Evolutionary conservation across 140 eudicot species (phyloP), one percentile per base, ranked within the genome.

Genomic region (Flaveria floridana): DNA sequence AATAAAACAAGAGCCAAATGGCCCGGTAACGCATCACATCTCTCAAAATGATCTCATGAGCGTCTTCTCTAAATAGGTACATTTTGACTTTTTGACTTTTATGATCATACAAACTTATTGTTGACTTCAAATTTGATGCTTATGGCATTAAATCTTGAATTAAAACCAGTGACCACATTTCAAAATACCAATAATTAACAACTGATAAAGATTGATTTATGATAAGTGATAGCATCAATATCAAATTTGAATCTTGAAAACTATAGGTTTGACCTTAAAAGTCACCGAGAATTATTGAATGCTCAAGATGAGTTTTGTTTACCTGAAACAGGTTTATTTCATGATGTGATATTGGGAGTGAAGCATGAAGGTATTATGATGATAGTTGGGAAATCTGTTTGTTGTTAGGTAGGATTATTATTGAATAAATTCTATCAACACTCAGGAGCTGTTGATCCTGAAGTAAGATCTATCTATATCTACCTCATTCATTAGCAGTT

Each of bases 1-100:
- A 82, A 85, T 89, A 65, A 89, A 89, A 85, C 88, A 89, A 83
- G 96, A 89, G 80, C 86, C 91, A 7, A 82, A 73, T 61, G 63
- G 74, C 77, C 82, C 83, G 0, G 76, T 78, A 19, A 23, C 80
- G 44, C 87, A 81, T 50, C 82, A 73, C 34, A 18, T 88, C 21
- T 62, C 86, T 73, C 79, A 82, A 58, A 86, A 78, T 53, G 93
- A 87, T 78, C 85, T 80, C 79, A 88, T 82, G 92, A 81, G 90
- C 75, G 92, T 87, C 52, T 89, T 71, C 68, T 79, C 88, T 16
- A 83, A 89, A 65, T 87, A 89, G 92, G 90, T 89, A 88, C 78
- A 15, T 3, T 30, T 47, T 37, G 51, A 59, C 76, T 58, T 69
- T 3, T 28, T 2, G 34, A 30, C 37, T 30, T 30, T 7, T n/a